Conservation (phyloP, 2,329 filamentous ascomycete genomes). For the Pezicula carpinea region DNA sequence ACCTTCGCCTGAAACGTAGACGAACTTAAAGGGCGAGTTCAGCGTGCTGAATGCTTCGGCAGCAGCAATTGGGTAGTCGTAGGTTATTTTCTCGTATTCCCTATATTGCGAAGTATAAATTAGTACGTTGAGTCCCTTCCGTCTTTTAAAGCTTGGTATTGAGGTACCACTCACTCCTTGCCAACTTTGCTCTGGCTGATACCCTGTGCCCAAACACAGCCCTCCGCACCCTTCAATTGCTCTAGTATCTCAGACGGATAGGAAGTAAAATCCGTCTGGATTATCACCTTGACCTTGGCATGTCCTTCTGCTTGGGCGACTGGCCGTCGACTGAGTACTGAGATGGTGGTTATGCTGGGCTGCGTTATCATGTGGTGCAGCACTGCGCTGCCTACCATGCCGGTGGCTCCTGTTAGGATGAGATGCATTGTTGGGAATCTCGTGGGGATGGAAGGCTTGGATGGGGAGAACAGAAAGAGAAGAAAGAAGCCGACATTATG, state of each 20-base stretch:
- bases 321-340: conserved; percentile 61
- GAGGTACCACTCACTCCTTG: conserved; percentile 44
- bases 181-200: conserved; percentile 55
- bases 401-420: conserved; percentile 65
- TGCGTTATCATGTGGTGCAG: conserved; percentile 58
- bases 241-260: conserved; percentile 55
- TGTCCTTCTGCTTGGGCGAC: conserved; percentile 59
- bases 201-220: conserved; percentile 71
- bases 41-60: conserved; percentile 54
- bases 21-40: conserved; percentile 57
- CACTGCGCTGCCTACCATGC: conserved; percentile 57
- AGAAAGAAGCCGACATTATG: too few relatives aligned
- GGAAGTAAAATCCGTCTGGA: conserved; percentile 60
- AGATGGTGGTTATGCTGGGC: conserved; percentile 53
- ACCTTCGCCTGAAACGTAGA: conserved; percentile 58
- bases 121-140: not conserved
- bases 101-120: conserved; percentile 20
- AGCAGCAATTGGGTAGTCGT: conserved; percentile 59
- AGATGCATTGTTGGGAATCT: conserved; percentile 46
- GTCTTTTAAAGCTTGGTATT: not conserved
- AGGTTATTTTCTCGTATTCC: conserved; percentile 65
- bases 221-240: conserved; percentile 58
- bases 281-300: conserved; percentile 58
- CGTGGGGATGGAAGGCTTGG: too few relatives aligned
- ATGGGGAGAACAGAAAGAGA: too few relatives aligned